These are phyloP conservation scores for Thalassiosira mediterranea DNA, from an alignment of 352 stramenopile species.

Conservation along the genomic window DNA sequence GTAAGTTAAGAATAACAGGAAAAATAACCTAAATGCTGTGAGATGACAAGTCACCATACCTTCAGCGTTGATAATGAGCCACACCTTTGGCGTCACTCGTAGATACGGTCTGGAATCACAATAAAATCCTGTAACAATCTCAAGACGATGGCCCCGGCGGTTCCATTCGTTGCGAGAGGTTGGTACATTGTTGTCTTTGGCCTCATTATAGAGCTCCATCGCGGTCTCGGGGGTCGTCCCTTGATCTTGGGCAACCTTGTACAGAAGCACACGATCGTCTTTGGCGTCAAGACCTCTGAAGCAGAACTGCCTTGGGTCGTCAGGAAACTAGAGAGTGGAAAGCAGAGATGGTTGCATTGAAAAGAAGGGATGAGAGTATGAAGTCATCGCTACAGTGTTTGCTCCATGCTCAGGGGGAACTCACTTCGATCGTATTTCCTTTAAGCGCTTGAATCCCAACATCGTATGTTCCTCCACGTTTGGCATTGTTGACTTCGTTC, in stretches of 20 bases:
- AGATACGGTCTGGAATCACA: constrained; percentile 9
- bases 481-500: constrained; percentile 27
- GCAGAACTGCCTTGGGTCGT: constrained; percentile 38
- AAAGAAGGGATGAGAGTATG: neutral
- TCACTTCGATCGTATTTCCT: constrained; percentile 23
- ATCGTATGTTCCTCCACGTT: constrained; percentile 35
- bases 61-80: constrained; percentile 27
- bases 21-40: neutral
- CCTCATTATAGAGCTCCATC: constrained; percentile 45
- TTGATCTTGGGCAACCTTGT: constrained; percentile 37
- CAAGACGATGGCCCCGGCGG: constrained; percentile 8
- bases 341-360: neutral
- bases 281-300: constrained; percentile 48
- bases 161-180: constrained; percentile 19
- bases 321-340: constrained; percentile 4
- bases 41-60: no score
- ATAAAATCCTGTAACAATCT: constrained; percentile 28
- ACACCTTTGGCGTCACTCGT: constrained; percentile 24
- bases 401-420: neutral
- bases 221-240: constrained; percentile 42
- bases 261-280: constrained; percentile 48
- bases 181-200: constrained; percentile 8
- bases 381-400: neutral
- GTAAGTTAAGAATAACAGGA: constrained; percentile 22
- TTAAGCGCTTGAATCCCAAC: constrained; percentile 36